A percentile compares a stretch with the other conserved stretches of the same genome.
Conservation (phyloP, 2,329 filamentous ascomycete species). For the Lachnellula suecica region DNA sequence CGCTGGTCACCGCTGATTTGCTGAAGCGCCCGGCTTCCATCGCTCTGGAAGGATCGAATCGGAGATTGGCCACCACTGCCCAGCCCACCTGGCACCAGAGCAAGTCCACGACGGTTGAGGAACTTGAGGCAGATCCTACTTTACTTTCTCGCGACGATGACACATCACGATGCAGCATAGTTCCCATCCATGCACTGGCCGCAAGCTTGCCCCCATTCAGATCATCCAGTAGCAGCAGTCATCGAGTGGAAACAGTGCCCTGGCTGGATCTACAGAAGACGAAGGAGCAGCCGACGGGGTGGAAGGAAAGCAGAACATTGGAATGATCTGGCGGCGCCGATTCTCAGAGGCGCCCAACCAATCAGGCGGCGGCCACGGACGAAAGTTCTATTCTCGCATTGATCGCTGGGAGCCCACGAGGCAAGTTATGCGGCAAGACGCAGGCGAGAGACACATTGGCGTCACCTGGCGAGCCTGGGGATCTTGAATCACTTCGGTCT, state of each 20-base stretch:
- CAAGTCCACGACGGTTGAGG: constrained; percentile 17
- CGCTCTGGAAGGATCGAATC: constrained; percentile 16
- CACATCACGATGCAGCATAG: constrained; percentile 31
- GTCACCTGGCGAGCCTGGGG: not conserved
- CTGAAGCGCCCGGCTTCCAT: constrained; percentile 12
- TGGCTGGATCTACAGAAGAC: constrained; percentile 23
- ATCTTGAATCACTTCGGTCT: constrained; percentile 22
- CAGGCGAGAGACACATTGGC: not conserved
- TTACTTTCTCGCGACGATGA: constrained; percentile 23
- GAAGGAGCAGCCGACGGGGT: constrained; percentile 10
- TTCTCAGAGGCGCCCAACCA: not conserved
- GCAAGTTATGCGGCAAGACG: not conserved
- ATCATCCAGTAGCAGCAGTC: no score
- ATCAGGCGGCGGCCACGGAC: not conserved
- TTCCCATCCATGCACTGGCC: constrained; percentile 11
- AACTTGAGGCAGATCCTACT: constrained; percentile 7
- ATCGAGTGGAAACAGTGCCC: not conserved
- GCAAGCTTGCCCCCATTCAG: not conserved
- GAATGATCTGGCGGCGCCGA: constrained; percentile 13
- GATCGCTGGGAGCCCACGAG: constrained; percentile 21
- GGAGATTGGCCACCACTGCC: constrained; percentile 32
- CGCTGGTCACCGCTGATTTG: constrained; percentile 17
- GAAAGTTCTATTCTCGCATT: constrained; percentile 20
- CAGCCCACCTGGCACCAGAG: no score
- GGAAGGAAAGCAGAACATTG: constrained; percentile 14